These are phyloP conservation scores for Helminthosporium solani DNA, from an alignment of 2,329 filamentous ascomycete genomes.

Conservation along the genomic window DNA sequence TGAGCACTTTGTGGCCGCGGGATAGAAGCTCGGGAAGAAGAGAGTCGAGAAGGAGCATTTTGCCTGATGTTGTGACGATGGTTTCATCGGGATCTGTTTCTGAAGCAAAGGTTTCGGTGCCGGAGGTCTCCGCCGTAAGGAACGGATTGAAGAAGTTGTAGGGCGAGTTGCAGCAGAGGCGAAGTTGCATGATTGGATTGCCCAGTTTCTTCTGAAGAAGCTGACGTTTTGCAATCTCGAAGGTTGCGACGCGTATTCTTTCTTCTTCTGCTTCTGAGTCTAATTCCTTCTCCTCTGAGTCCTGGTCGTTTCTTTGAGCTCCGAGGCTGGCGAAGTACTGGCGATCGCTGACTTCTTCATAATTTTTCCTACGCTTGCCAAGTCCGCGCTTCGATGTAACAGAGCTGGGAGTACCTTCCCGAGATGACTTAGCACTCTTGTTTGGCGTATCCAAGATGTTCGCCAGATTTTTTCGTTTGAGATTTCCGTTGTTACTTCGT, in stretches of 20 bases:
- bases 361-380: slow-evolving; percentile 58
- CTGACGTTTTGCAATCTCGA: slow-evolving; percentile 81
- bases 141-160: slow-evolving; percentile 98
- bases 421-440: slow-evolving; percentile 75
- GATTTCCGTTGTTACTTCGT: slow-evolving; percentile 47
- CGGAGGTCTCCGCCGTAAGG: slow-evolving; percentile 50
- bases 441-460: slow-evolving; percentile 51
- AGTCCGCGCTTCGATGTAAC: slow-evolving; percentile 54
- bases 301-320: slow-evolving; percentile 50
- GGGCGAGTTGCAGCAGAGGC: slow-evolving; percentile 87
- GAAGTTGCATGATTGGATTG: slow-evolving; percentile 88
- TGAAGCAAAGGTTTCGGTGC: slow-evolving; percentile 47
- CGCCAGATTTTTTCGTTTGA: slow-evolving; percentile 58
- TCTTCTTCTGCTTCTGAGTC: slow-evolving; percentile 59
- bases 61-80: slow-evolving; percentile 84
- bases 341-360: slow-evolving; percentile 73
- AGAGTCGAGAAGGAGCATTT: slow-evolving; percentile 91
- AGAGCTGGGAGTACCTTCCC: slow-evolving; percentile 69
- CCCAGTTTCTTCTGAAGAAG: slow-evolving; percentile 89
- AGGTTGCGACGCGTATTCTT: slow-evolving; percentile 63
- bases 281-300: slow-evolving; percentile 41
- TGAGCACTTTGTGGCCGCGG: slow-evolving; percentile 82
- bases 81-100: slow-evolving; percentile 68
- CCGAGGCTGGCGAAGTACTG: slow-evolving; percentile 81
- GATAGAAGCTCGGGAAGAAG: slow-evolving; percentile 74